phyloP scores from a whole-genome alignment of 140 eudicot genomes.

The Cichorium intybus region DNA sequence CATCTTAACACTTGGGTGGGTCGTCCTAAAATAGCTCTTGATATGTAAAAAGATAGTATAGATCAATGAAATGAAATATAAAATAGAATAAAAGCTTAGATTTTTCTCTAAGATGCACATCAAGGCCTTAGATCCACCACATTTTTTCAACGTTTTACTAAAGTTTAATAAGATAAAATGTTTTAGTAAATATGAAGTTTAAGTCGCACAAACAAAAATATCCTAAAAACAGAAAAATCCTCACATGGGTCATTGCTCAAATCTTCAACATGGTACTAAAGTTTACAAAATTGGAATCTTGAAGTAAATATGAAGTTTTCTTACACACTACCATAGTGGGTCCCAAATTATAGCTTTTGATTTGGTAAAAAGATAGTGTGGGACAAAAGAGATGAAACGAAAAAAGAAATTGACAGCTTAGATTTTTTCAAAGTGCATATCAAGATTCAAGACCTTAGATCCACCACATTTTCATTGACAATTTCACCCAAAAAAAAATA shows the following conservation, averaged over 20 bases:
- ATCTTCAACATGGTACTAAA: background rate
- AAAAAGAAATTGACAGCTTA: background rate
- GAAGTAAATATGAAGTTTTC: slow-evolving; percentile 1
- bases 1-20: too few relatives aligned
- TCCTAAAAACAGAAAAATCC: slow-evolving; percentile 6
- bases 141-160: background rate
- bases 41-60: too few relatives aligned
- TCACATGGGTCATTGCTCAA: slow-evolving; percentile 1
- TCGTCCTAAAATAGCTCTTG: too few relatives aligned
- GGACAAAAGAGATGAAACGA: background rate
- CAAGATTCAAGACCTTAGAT: slow-evolving; percentile 20
- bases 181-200: too few relatives aligned
- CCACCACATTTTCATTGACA: slow-evolving; percentile 11
- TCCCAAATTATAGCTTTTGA: background rate
- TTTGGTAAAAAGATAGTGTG: background rate
- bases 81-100: slow-evolving; percentile 3
- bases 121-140: background rate
- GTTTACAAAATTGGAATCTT: background rate
- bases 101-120: slow-evolving; percentile 1
- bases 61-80: too few relatives aligned
- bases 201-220: background rate
- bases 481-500: background rate
- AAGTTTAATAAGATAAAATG: too few relatives aligned
- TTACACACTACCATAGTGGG: background rate
- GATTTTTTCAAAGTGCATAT: background rate